These are phyloP conservation scores for Aspergillus amoenus DNA, from an alignment of 2,329 filamentous ascomycete genomes.

Conservation along the genomic window DNA sequence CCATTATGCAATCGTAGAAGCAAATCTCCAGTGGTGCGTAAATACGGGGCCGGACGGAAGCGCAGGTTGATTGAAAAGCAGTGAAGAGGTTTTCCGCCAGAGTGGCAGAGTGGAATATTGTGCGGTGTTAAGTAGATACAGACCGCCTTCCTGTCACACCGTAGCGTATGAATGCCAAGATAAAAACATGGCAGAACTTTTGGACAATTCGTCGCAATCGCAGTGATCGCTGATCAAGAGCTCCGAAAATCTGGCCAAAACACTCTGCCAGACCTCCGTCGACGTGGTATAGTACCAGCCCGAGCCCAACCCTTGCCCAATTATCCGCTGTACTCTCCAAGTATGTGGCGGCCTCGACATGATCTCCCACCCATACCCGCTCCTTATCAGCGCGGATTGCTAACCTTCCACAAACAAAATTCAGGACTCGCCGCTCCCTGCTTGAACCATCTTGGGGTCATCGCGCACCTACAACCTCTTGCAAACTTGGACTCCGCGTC, in stretches of 20 bases:
- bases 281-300: background rate
- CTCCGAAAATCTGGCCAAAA: background rate
- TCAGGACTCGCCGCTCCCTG: background rate
- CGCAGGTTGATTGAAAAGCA: background rate
- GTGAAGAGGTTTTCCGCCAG: conserved; percentile 2
- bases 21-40: background rate
- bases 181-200: conserved; percentile 27
- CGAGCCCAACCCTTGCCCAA: background rate
- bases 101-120: conserved; percentile 5
- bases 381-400: conserved; percentile 5
- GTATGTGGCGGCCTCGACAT: background rate
- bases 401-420: conserved; percentile 3
- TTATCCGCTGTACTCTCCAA: background rate
- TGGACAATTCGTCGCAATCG: conserved; percentile 7
- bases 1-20: background rate
- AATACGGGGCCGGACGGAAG: background rate
- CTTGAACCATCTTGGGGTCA: background rate
- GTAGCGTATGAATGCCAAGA: conserved; percentile 15
- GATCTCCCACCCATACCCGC: background rate
- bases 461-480: background rate
- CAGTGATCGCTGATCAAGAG: conserved; percentile 11
- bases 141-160: conserved; percentile 20
- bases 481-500: background rate
- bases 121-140: conserved; percentile 4
- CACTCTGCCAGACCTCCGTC: background rate